Evolutionary conservation across 2,329 filamentous ascomycete genomes (phyloP), one percentile per base, ranked within the genome.

Genomic region (Venturia asperata): DNA sequence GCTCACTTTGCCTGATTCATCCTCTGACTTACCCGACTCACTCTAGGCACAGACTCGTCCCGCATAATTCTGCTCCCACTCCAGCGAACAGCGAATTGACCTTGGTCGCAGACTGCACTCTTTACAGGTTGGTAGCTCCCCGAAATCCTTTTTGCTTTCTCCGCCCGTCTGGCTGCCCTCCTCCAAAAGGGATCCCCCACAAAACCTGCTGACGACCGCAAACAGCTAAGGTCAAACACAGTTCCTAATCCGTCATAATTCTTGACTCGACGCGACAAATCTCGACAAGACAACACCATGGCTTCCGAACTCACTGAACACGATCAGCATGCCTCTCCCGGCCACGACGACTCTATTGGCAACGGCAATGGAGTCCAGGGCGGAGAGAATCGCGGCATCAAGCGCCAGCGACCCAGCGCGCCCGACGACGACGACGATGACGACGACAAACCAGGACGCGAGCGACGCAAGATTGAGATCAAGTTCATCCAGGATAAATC

Each of bases 401-500:
- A 97, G 85, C 92, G 93, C 72, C 85, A 85, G 77, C 91, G 94
- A 75, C 87, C 90, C 69, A 88, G 80, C 73, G 80, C 89, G 71
- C 76, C 87, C 73, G 93, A 97, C 76, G 94, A 97, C 75, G 94
- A 97, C 70, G 93, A 97, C 70, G 94, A 97, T 70, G 92, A 97
- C 72, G 92, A 96, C 72, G 93, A 97, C 78, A 97, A 97, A 86
- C 91, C 91, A 69, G 92, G 92, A 75, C 92, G 94, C 79, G 94
- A 97, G 85, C 89, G 94, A 76, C 88, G 94, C 81, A 99, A 99
- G 89, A 99, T 99, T 74, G 94, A 99, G 80, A 99, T 99, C 82
- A 99, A 99, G 85, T 99, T 99, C 82, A 99, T 99, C 79, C 93
- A 92, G 79, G 94, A 99, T 81, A 99, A 99, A 83, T 97, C 93